Evolutionary conservation across 352 stramenopile species (phyloP).

Genomic region (Hyaloperonospora arabidopsidis): DNA sequence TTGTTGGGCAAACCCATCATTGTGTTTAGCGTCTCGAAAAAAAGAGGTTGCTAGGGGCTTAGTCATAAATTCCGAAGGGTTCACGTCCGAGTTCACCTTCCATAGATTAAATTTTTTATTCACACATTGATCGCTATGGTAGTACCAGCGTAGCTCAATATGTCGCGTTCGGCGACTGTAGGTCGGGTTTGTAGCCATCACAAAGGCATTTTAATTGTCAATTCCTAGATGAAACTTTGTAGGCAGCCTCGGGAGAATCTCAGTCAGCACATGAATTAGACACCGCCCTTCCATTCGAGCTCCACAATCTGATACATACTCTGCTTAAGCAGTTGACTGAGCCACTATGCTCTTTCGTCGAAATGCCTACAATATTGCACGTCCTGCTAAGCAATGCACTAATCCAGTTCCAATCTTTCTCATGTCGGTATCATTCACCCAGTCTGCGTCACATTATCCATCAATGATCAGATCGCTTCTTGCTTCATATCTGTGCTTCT

Average conservation of each 20-base stretch:
- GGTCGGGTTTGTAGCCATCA: conserved; percentile 12
- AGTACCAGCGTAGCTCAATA: conserved; percentile 14
- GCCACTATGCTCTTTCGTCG: conserved; percentile 15
- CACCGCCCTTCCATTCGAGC: conserved; percentile 7
- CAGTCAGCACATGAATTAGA: conserved; percentile 6
- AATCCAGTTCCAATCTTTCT: conserved; percentile 9
- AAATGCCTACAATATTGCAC: conserved; percentile 8
- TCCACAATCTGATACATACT: conserved; percentile 18
- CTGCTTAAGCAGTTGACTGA: conserved; percentile 12
- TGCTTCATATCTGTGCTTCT: neutral
- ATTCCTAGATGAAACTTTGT: conserved; percentile 7
- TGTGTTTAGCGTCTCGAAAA: neutral
- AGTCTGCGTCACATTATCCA: conserved; percentile 11
- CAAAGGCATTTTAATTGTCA: conserved; percentile 14
- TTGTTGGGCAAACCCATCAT: neutral
- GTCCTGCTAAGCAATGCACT: conserved; percentile 4
- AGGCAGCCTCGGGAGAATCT: conserved; percentile 6
- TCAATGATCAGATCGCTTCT: conserved; percentile 1
- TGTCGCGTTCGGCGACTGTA: conserved; percentile 9
- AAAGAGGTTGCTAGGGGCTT: neutral
- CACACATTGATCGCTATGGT: conserved; percentile 10
- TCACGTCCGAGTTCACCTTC: conserved; percentile 7
- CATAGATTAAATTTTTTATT: conserved; percentile 1
- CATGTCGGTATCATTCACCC: conserved; percentile 7
- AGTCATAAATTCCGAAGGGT: conserved; percentile 7